These are phyloP conservation scores for Teratosphaeria gauchensis DNA, from an alignment of 2,329 filamentous ascomycete species.

Conservation along the genomic window DNA sequence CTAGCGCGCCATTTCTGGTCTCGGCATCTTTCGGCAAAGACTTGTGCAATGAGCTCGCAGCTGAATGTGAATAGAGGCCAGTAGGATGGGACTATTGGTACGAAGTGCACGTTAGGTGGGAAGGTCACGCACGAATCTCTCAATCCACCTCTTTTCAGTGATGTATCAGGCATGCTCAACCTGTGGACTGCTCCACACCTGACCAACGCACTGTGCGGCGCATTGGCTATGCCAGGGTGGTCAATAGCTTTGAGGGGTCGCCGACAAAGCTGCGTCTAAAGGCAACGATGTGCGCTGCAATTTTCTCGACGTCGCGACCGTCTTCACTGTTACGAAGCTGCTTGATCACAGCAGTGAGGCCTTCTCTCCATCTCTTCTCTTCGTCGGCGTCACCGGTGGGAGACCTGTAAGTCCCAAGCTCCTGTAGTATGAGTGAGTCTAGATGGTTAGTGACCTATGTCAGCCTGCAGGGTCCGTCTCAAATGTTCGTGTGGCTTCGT, in stretches of 20 bases:
- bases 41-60: background rate
- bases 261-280: constrained; percentile 56
- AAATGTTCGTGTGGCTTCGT: background rate
- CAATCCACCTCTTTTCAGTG: background rate
- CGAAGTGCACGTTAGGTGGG: background rate
- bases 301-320: constrained; percentile 53
- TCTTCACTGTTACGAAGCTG: constrained; percentile 51
- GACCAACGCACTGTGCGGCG: background rate
- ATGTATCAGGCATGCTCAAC: background rate
- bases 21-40: background rate
- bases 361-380: constrained; percentile 44
- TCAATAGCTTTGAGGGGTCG: constrained; percentile 47
- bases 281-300: constrained; percentile 57
- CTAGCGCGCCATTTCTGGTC: background rate
- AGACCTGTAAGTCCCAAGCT: constrained; percentile 17
- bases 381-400: constrained; percentile 18
- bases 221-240: background rate
- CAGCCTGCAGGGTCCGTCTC: constrained; percentile 10
- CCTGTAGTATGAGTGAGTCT: constrained; percentile 24
- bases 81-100: background rate
- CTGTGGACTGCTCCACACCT: background rate
- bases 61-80: background rate
- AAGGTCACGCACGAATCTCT: background rate
- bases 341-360: constrained; percentile 52
- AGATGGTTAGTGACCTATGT: constrained; percentile 20